Base-by-base conservation (phyloP, 495 filamentous ascomycete species). In the Penicillium paradoxum region DNA sequence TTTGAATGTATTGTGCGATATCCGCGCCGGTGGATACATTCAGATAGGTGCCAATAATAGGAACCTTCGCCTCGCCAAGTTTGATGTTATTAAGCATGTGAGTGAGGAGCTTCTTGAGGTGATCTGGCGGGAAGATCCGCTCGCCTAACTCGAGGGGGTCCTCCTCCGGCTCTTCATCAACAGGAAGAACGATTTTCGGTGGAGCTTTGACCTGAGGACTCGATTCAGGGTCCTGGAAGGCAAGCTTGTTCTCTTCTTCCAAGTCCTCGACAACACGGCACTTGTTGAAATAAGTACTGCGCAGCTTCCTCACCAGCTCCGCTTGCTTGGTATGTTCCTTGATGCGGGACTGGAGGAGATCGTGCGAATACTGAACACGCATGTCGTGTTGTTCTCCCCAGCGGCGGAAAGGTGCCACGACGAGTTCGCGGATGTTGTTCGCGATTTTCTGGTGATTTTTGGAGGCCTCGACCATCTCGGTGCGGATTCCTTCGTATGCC, bases 271-370 rank as follows among this genome's bases (percentile, higher is more conserved):
- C 85, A 38, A 95, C 80, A 40, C 93, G 87, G 63, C 93, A 99
- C 71, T 97, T 97, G 75, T 96, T 97, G 81, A 96, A 99, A 71
- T 99, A 99, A 56, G 86, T 83, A 63, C 91, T 97, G 38, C 95
- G 83, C 54, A 96, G 79, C 73, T 97, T 96, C 75, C 89, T 88
- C 29, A 95, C 90, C 21, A 79, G 64, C 47, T 97, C 95, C 37
- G 86, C 86, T 68, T 97, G 95, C 59, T 88, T 91, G 64, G 96
- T 90, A 62, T 96, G 89, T 39, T 86, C 80, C 73, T 95, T 96
- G 70, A 97, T 91, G 32, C 89, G 84, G 13, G 75, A 59, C 66
- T 96, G 91, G 15, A 99, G 81, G 52, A 95, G 91, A 57, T 97
- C 91, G 63, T 97, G 92, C 2, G 92, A 97, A 46, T 87, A 86